Percentiles rank a stretch among this genome's conserved stretches.
Conservation (phyloP, 129 eudicot genomes). For the Centella asiatica region DNA sequence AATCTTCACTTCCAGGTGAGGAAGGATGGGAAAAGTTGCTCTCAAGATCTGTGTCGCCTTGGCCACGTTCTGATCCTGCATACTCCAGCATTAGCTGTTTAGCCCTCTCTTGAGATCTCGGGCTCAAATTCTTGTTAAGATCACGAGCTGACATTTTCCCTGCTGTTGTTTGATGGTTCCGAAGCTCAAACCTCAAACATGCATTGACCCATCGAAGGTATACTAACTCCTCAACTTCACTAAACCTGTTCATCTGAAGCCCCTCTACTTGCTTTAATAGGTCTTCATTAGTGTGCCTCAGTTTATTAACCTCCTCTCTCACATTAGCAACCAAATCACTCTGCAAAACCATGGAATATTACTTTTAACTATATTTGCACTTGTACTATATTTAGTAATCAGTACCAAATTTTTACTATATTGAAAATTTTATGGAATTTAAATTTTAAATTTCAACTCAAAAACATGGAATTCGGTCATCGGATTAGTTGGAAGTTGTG, state of each 20-base stretch:
- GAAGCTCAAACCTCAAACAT: slow-evolving; percentile 14
- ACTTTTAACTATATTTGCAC: too few species aligned
- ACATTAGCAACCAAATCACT: neutral
- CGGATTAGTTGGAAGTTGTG: neutral
- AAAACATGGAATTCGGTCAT: neutral
- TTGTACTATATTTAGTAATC: too few species aligned
- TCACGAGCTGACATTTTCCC: slow-evolving; percentile 94
- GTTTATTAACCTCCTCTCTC: slow-evolving; percentile 1
- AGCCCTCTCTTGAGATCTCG: slow-evolving; percentile 82
- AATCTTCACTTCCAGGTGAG: slow-evolving; percentile 93
- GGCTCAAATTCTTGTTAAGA: slow-evolving; percentile 76
- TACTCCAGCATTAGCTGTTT: slow-evolving; percentile 86
- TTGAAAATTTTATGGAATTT: too few species aligned
- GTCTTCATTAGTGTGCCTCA: slow-evolving; percentile 2
- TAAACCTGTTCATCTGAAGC: slow-evolving; percentile 10
- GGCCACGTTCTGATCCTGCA: slow-evolving; percentile 96
- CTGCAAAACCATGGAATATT: neutral
- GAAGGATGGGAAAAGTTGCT: slow-evolving; percentile 96
- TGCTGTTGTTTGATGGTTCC: slow-evolving; percentile 22
- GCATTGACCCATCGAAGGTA: slow-evolving; percentile 15
- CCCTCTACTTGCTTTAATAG: slow-evolving; percentile 2
- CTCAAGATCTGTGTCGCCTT: slow-evolving; percentile 90
- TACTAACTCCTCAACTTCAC: slow-evolving; percentile 12
- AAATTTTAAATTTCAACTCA: neutral
- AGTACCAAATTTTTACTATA: too few species aligned